These are phyloP conservation scores for Moricandia arvensis DNA, from an alignment of 345 rosid genomes.

Conservation along the genomic window DNA sequence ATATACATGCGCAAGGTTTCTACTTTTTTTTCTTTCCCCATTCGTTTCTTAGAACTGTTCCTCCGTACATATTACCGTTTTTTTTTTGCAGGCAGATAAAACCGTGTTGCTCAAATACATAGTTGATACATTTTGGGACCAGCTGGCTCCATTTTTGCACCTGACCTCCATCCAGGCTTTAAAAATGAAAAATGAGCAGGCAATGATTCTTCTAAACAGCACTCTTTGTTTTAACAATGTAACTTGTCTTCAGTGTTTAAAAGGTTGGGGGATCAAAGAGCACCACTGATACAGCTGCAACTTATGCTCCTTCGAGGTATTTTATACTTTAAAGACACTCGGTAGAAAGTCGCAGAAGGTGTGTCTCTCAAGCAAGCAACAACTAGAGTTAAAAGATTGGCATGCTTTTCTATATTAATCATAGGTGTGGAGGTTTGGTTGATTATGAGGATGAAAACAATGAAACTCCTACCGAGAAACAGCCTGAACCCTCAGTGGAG, in stretches of 20 bases:
- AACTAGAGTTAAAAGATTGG: conserved; percentile 1
- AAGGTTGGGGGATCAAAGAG: conserved; percentile 49
- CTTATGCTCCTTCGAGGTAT: conserved; percentile 54
- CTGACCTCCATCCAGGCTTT: conserved; percentile 57
- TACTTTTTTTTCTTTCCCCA: conserved; percentile 9
- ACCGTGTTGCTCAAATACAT: conserved; percentile 59
- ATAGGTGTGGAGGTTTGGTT: conserved; percentile 62
- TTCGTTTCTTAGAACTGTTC: conserved; percentile 19
- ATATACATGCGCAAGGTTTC: conserved; percentile 76
- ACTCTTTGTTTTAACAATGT: conserved; percentile 19
- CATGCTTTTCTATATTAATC: neutral
- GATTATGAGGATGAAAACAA: conserved; percentile 92
- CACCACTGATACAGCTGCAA: conserved; percentile 42
- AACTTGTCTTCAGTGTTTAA: conserved; percentile 55
- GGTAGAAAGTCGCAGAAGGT: neutral
- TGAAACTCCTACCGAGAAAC: neutral
- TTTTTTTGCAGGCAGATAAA: conserved; percentile 53
- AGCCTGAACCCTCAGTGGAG: conserved; percentile 38
- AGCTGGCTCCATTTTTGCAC: conserved; percentile 61
- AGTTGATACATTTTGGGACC: conserved; percentile 77
- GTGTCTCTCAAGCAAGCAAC: conserved; percentile 13
- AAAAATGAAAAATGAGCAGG: conserved; percentile 83
- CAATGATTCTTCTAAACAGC: conserved; percentile 38
- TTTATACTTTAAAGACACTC: neutral
- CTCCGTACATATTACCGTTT: conserved; percentile 21